A percentile compares a stretch with the other conserved stretches of the same genome.
Evolutionary conservation across 371 early-diverging fungal species (phyloP).

Genomic region (Haplosporangium sp.): DNA sequence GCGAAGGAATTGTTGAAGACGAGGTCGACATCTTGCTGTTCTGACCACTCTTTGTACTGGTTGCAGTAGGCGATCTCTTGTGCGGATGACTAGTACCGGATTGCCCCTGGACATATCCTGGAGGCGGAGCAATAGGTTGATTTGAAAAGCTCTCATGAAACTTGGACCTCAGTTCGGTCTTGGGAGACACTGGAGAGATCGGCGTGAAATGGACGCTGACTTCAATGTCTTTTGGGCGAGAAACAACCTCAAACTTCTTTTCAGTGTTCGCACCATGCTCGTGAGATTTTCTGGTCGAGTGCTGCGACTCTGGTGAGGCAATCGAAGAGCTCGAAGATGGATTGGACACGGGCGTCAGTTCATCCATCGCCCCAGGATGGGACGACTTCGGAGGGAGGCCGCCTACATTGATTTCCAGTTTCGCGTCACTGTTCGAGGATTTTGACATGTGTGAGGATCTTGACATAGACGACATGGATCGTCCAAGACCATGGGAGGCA

Average conservation of each 20-base stretch:
- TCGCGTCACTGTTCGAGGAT: conserved; percentile 3
- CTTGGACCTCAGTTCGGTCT: conserved; percentile 38
- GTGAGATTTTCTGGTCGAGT: neutral
- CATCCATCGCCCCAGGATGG: conserved; percentile 9
- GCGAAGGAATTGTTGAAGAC: conserved; percentile 32
- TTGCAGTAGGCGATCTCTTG: conserved; percentile 25
- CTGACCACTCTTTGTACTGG: conserved; percentile 32
- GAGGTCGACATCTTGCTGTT: conserved; percentile 37
- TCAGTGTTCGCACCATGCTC: neutral
- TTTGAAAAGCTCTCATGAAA: conserved; percentile 47
- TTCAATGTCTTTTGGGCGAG: conserved; percentile 42
- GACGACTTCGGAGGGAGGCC: conserved; percentile 20
- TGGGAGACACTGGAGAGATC: conserved; percentile 45
- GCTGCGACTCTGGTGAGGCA: conserved; percentile 29
- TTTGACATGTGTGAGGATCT: too few species aligned
- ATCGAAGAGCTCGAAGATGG: conserved; percentile 35
- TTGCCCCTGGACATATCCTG: conserved; percentile 28
- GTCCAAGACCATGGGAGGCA: conserved; percentile 48
- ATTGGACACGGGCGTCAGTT: conserved; percentile 45
- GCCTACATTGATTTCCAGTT: conserved; percentile 35
- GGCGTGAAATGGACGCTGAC: conserved; percentile 43
- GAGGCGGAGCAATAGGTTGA: conserved; percentile 34
- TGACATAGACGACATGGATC: conserved; percentile 40
- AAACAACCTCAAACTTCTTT: conserved; percentile 13
- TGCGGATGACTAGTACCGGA: conserved; percentile 11